These are phyloP conservation scores for Penicillium crystallinum DNA, from an alignment of 495 filamentous ascomycete genomes.

Conservation along the genomic window DNA sequence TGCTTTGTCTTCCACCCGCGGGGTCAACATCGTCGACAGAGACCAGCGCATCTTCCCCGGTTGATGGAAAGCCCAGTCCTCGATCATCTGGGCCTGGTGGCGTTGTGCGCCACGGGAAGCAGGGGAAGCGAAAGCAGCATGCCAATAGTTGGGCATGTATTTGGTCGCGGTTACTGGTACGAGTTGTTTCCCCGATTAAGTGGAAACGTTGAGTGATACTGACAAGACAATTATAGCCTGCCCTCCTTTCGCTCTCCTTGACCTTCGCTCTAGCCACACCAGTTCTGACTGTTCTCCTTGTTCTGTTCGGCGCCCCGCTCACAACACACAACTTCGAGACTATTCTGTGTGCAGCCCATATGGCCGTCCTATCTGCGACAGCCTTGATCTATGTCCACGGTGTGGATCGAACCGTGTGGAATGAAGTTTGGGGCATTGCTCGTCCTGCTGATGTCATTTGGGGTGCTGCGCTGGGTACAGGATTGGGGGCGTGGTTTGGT, in stretches of 20 bases:
- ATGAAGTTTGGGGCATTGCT: conserved; percentile 54
- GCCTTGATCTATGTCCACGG: conserved; percentile 81
- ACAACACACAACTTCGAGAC: conserved; percentile 79
- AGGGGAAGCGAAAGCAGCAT: conserved; percentile 19
- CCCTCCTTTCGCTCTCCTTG: conserved; percentile 54
- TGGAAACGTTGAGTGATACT: neutral
- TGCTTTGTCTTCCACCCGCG: conserved; percentile 67
- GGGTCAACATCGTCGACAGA: conserved; percentile 33
- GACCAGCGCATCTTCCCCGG: conserved; percentile 25
- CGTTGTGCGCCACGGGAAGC: conserved; percentile 14
- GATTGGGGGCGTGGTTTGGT: conserved; percentile 60
- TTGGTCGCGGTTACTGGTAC: conserved; percentile 36
- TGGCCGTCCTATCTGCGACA: conserved; percentile 67
- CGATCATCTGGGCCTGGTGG: conserved; percentile 15
- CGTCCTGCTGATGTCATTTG: conserved; percentile 40
- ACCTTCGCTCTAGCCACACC: conserved; percentile 62
- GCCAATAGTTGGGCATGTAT: conserved; percentile 12
- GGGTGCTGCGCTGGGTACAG: conserved; percentile 40
- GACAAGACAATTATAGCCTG: conserved; percentile 45
- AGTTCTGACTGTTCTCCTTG: conserved; percentile 56
- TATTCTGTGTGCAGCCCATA: conserved; percentile 69
- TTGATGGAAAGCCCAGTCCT: conserved; percentile 32
- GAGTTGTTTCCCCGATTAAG: neutral
- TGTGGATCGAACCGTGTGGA: conserved; percentile 68
- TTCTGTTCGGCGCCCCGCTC: conserved; percentile 88